Evolutionary conservation across 257 asterid genomes (phyloP), one percentile per base, ranked within the genome.

Genomic region (Hygrophila difformis): DNA sequence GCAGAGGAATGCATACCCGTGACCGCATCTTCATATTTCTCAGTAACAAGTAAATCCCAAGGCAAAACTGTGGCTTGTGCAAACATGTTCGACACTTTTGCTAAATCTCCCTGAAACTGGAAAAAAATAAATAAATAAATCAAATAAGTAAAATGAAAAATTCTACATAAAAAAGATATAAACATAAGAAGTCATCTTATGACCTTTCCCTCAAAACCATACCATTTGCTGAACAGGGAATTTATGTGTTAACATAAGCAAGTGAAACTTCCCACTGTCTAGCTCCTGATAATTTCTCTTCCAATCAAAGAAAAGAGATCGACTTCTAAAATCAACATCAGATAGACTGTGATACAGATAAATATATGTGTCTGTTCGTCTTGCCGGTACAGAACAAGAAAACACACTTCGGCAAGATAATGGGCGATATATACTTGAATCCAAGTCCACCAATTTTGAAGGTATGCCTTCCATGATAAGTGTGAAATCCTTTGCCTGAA

Each of bases 51-150:
- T 70, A 91, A 72, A 67, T 82, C 75, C 94, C 92, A 91, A 18
- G 96, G 93, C 56, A 91, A 64, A 62, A 82, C 55, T 29, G 70
- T 38, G 63, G 84, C 93, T 84, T 86, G 76, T 21, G 85, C 94
- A 72, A 79, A 77, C 61, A 61, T 54, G 64, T 67, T 62, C 37
- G 74, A 61, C 55, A 64, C 49, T 58, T 68, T 78, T 55, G 75
- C 64, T 64, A 51, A 70, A 67, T 65, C 63, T 59, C 81, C 77
- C 44, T 62, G 64, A 56, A 65, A 72, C 91, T 86, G 70, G 65
- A 55, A 62, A 60, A 16, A 58, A 39, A 9, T 14, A 45, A 57
- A 31, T 18, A 20, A 26, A 39, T 43, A 22, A 63, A 46, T 22
- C 43, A 51, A 12, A n/a, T n/a, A n/a, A n/a, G n/a, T n/a, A n/a